phyloP scores from a whole-genome alignment of 2,329 filamentous ascomycete genomes.

The Pseudogymnoascus sp. region DNA sequence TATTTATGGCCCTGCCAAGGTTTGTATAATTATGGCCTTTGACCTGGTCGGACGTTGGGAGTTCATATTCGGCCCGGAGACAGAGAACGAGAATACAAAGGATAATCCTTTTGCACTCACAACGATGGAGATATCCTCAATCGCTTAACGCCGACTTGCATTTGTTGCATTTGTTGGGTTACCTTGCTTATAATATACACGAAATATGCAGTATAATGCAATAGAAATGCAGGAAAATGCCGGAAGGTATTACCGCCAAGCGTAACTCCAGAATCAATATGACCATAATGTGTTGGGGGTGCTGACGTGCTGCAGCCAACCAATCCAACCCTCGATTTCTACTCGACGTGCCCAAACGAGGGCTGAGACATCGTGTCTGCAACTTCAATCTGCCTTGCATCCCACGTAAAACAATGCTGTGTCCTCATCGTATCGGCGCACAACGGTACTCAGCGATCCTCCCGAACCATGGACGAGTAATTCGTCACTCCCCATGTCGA shows the following conservation, averaged over 20 bases:
- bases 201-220: neutral
- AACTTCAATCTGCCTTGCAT: neutral
- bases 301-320: neutral
- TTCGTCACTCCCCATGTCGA: neutral
- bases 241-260: neutral
- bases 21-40: neutral
- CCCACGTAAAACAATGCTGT: slow-evolving; percentile 6
- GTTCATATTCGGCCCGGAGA: neutral
- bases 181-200: neutral
- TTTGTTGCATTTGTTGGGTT: neutral
- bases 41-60: neutral
- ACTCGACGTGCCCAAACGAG: neutral
- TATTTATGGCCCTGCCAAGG: neutral
- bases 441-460: neutral
- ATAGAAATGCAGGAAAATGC: neutral
- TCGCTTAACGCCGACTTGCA: neutral
- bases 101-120: neutral
- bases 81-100: neutral
- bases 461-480: neutral
- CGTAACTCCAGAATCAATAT: neutral
- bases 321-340: neutral
- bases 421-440: neutral
- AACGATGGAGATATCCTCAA: neutral
- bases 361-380: neutral
- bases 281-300: neutral